phyloP scores from a whole-genome alignment of 805 yeast genomes.

The Saccharomycopsis oosterbeekiorum region DNA sequence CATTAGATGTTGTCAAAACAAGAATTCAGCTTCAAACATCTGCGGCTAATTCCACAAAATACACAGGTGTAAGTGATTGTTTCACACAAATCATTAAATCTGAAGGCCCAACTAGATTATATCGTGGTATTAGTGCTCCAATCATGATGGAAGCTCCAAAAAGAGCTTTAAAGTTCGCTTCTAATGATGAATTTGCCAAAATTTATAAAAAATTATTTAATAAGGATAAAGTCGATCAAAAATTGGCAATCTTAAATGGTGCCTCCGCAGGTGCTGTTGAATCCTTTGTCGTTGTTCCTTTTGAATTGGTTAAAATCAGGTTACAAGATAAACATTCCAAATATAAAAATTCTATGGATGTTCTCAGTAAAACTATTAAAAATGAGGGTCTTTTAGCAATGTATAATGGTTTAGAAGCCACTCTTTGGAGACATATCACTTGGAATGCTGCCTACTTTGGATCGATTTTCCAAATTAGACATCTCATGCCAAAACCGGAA shows the following conservation, averaged over 20 bases:
- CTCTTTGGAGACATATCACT: constrained; percentile 89
- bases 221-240: constrained; percentile 60
- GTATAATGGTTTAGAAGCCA: constrained; percentile 93
- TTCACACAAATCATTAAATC: constrained; percentile 69
- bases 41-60: constrained; percentile 28
- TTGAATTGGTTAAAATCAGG: constrained; percentile 90
- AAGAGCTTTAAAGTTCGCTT: constrained; percentile 97
- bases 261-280: constrained; percentile 98
- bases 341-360: constrained; percentile 79
- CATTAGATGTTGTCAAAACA: constrained; percentile 93
- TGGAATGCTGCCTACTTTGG: constrained; percentile 99
- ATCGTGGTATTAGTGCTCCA: constrained; percentile 93
- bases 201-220: constrained; percentile 67
- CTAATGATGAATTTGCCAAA: constrained; percentile 94
- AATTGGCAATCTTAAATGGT: constrained; percentile 83
- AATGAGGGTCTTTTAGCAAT: constrained; percentile 74
- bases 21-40: constrained; percentile 80
- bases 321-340: constrained; percentile 80
- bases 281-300: constrained; percentile 94
- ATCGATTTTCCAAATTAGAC: constrained; percentile 77
- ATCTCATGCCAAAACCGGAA: constrained; percentile 67
- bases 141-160: constrained; percentile 98
- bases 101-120: constrained; percentile 78
- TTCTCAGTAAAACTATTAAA: constrained; percentile 58
- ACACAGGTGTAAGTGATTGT: constrained; percentile 79